Base-by-base conservation (phyloP, 805 yeast genomes). In the Candida ortonii region DNA sequence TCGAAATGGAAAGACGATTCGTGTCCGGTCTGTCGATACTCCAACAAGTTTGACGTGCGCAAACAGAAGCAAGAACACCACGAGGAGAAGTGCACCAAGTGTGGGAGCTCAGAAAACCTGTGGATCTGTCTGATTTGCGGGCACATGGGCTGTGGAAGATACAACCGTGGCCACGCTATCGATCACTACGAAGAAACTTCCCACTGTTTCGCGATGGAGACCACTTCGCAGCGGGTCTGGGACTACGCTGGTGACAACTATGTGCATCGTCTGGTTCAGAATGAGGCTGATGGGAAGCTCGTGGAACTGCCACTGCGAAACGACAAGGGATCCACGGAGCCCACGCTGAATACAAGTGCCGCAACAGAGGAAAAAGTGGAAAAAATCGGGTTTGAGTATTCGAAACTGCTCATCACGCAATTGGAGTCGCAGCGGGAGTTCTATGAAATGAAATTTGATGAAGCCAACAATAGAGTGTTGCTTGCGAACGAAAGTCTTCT, bases 71-170 rank as follows among this genome's bases (percentile, higher is more conserved):
- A 55, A 14, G 49, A 53, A 28, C 55, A 56, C n/a, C 58, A 55
- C 34, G 59, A 50, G 39, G 52, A 61, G 30, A 49, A 56, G 22
- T 84, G 95, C 54, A 53, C 66, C 27, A 62, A 67, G 3, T 88
- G 97, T 60, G 66, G 69, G 1, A 66, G 73, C 0, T 55, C 65
- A 2, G 71, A 74, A 0, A 84, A 84, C 53, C 61, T 88, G 11
- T 88, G 97, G 96, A 80, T 86, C 2, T 88, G 97, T 59, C 65
- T 88, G 16, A 74, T 89, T 2, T 88, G 97, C 61, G 96, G 97
- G 0, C 80, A 84, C 52, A 67, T 87, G n/a, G 96, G 96, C 0
- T 88, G 97, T 62, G 90, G 94, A 25, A 62, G 97, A 41, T 88
- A 88, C 56, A 84, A 86, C 33, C 73, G 73, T 20, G 88, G 83